Evolutionary conservation across 352 stramenopile species (phyloP), one percentile per base, ranked within the genome.

Genomic region (Globisporangium ultimum): DNA sequence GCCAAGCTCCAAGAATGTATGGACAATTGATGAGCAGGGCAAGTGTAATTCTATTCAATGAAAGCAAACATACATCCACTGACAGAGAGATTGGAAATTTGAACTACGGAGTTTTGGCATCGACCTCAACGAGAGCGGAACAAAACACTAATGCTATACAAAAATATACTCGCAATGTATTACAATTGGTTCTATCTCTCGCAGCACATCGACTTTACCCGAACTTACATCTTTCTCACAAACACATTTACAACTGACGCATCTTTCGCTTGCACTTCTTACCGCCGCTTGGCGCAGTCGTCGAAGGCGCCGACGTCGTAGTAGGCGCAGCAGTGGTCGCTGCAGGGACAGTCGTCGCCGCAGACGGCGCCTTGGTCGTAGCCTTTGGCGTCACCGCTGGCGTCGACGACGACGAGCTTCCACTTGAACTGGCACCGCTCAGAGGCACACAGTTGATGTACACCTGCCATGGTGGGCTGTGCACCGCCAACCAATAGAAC

Each of bases 401-500:
- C 7, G 48, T 40, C 48, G 48, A 38, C 48, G 48, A 32, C 34
- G 22, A 13, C 45, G 18, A 32, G 24, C 48, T 54, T 17, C 14
- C 18, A 3, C 48, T 24, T 7, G 18, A 10, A 9, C 24, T 36
- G 3, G 18, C 24, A 15, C 48, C 48, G 34, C 48, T 54, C 32
- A 63, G 42, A n/a, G 45, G 45, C 3, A 56, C 56, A 40, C 56
- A 63, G 46, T 56, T 63, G 45, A 49, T 63, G 55, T 67, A 67
- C 6, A 67, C 54, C n/a, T 67, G 61, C 53, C 53, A 67, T 36
- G 53, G 42, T 22, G 53, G 43, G 11, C 32, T 40, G 48, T 67
- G 53, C 40, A 64, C 17, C 21, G 55, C 55, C 28, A 64, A 40
- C 61, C 61, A 68, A 40, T 64, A 51, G 55, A 68, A 64, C 24